Evolutionary conservation across 371 early-diverging fungal genomes (phyloP), one percentile per base, ranked within the genome.

Genomic region (Mortierella sp.): DNA sequence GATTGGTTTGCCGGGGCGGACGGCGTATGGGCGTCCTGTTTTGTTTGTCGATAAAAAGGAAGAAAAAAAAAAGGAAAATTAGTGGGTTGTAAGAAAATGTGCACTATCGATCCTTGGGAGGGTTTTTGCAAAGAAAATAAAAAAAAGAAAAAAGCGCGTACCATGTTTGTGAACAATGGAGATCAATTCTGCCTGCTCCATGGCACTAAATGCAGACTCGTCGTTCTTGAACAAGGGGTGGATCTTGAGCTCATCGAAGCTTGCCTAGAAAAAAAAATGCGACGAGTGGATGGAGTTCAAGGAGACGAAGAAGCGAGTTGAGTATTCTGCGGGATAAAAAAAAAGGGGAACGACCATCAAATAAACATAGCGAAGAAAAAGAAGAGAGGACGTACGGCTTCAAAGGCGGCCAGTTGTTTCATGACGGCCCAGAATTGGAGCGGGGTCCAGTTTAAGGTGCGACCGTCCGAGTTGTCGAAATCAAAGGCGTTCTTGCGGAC

Each of bases 161-260:
- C 94, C 96, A 83, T 96, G 90, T 72, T 93, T 88, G 71, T 96
- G 93, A 6, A 88, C 82, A 73, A 97, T 90, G 0, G 90, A 88
- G 73, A 98, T 96, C 54, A 98, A 87, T 64, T 96, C 96, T 24
- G 96, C 95, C 54, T 95, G 91, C 84, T 97, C 97, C 94, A 98
- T 93, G 5, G 93, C 95, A 77, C 91, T 90, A 26, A 97, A 85
- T 3, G 97, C 90, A 8, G 82, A 90, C 53, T 96, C 96, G 55
- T 93, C 92, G 10, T 96, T 96, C 48, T 92, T 93, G 88, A 98
- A 98, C 71, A 95, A 83, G 19, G 95, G 86, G 46, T 93, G 92
- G 88, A 91, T 93, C 83, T 93, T 92, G 72, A 97, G 81, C 54
- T 93, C 93, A 87, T 97, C 96, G 81, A 95, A 97, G 69, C 92